Percentiles rank a stretch among this genome's conserved stretches.
These are phyloP conservation scores for Globisporangium parvum DNA, from an alignment of 352 stramenopile genomes.

Conservation along the genomic window DNA sequence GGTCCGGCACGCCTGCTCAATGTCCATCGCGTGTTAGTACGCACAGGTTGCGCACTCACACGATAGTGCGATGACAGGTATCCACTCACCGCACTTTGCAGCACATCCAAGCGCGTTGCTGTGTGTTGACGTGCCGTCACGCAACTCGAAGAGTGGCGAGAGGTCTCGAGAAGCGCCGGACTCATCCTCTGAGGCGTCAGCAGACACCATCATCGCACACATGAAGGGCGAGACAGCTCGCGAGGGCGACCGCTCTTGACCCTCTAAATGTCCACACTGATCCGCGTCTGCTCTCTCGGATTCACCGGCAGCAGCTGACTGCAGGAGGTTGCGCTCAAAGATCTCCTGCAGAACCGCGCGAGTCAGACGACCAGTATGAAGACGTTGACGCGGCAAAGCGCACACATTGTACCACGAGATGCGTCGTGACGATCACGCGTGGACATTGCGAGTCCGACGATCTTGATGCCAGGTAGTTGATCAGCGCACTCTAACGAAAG, in stretches of 20 bases:
- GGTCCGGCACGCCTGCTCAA: slow-evolving; percentile 35
- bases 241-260: not conserved
- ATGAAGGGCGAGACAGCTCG: slow-evolving; percentile 14
- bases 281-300: not conserved
- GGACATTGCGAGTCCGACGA: slow-evolving; percentile 24
- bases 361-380: not conserved
- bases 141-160: slow-evolving; percentile 57
- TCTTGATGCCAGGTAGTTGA: slow-evolving; percentile 52
- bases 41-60: not conserved
- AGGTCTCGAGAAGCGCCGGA: slow-evolving; percentile 15
- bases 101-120: slow-evolving; percentile 77
- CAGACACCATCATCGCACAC: slow-evolving; percentile 58
- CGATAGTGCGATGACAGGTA: not conserved
- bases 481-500: slow-evolving; percentile 32
- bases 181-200: slow-evolving; percentile 10
- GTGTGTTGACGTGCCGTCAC: slow-evolving; percentile 44
- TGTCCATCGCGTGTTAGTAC: not conserved
- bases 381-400: not conserved
- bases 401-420: slow-evolving; percentile 56
- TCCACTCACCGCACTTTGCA: slow-evolving; percentile 42
- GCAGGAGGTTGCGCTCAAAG: slow-evolving; percentile 39
- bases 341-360: slow-evolving; percentile 37
- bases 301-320: slow-evolving; percentile 1
- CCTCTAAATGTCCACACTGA: not conserved
- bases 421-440: slow-evolving; percentile 71